Base-by-base conservation (phyloP, 2,329 filamentous ascomycete genomes). In the Phyllosticta citribraziliensis region DNA sequence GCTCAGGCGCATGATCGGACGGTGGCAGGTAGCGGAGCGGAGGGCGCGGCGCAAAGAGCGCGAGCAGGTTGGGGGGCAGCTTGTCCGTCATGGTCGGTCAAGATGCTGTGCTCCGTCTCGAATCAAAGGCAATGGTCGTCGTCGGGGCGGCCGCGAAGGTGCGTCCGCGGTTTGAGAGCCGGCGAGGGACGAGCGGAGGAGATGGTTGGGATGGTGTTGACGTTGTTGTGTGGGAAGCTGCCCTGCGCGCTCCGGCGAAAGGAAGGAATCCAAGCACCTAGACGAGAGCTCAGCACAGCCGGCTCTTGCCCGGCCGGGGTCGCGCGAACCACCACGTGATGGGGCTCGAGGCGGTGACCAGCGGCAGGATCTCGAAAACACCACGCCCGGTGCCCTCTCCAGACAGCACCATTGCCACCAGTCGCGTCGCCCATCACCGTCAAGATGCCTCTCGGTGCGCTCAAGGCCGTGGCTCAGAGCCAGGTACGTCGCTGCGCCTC, bases 21-120 rank as follows among this genome's bases (percentile, higher is more conserved):
- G 91, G 89, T 63, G 88, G 88, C 63, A 96, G 85, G 82, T 90
- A 97, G 75, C 91, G 88, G 72, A 97, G 79, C 63, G 93, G 88
- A 68, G 94, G 94, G 63, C 94, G 89, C 72, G 94, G 90, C 77
- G 93, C 89, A 79, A 99, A 99, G 67, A 97, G 89, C 76, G 89
- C 89, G 69, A 97, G 83, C 63, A 97, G 84, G 73, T 96, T 93
- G 61, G 89, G 90, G 62, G 94, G 93, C 20, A 99, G 88, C 77
- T 95, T 94, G 82, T 97, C 93, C 57, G 94, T 97, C 94, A 97
- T 99, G 69, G 58, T 69, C 47, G 47, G 20, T 53, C 40, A 47
- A 47, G 40, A 14, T 20, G 52, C 5, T 53, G 52, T n/a, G 40
- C 40, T 47, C 14, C 40, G 40, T n/a, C 14, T 47, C 12, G 40